Conservation (phyloP, 2,329 filamentous ascomycete genomes). For the Zarea fungicola region DNA sequence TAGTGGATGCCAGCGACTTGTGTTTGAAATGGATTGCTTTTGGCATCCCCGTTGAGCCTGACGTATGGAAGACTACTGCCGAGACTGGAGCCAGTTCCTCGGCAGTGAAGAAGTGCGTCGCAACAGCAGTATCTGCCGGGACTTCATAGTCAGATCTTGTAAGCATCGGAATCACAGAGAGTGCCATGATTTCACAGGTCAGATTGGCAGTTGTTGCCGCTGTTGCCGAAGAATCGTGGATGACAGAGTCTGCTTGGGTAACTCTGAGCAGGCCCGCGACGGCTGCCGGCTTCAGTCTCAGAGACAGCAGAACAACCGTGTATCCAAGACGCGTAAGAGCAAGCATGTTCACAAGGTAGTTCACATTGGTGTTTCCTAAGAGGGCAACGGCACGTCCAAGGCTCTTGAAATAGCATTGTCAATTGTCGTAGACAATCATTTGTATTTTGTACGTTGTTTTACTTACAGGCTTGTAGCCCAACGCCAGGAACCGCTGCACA, state of each 20-base stretch:
- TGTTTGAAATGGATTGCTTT: conserved; percentile 5
- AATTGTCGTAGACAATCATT: too few species aligned
- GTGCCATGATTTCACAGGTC: neutral
- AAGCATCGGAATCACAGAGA: too few species aligned
- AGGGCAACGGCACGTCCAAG: conserved; percentile 34
- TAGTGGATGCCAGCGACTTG: neutral
- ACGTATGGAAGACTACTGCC: conserved; percentile 3
- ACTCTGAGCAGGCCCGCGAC: conserved; percentile 25
- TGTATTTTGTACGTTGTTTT: too few species aligned
- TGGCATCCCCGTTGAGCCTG: conserved; percentile 8
- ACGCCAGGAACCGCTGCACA: too few species aligned
- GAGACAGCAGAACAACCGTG: conserved; percentile 36
- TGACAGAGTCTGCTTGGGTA: conserved; percentile 22
- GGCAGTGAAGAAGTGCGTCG: neutral
- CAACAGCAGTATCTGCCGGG: neutral
- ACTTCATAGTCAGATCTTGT: neutral
- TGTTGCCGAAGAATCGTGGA: conserved; percentile 18
- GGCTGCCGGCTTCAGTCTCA: conserved; percentile 28
- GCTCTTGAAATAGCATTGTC: too few species aligned
- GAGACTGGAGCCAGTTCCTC: neutral
- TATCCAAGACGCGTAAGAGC: conserved; percentile 51
- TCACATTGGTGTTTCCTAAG: conserved; percentile 48
- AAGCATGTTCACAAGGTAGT: conserved; percentile 49
- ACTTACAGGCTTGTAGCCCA: too few species aligned
- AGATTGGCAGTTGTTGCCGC: neutral